Conservation (phyloP, 805 yeast genomes). For the Pichia exigua region DNA sequence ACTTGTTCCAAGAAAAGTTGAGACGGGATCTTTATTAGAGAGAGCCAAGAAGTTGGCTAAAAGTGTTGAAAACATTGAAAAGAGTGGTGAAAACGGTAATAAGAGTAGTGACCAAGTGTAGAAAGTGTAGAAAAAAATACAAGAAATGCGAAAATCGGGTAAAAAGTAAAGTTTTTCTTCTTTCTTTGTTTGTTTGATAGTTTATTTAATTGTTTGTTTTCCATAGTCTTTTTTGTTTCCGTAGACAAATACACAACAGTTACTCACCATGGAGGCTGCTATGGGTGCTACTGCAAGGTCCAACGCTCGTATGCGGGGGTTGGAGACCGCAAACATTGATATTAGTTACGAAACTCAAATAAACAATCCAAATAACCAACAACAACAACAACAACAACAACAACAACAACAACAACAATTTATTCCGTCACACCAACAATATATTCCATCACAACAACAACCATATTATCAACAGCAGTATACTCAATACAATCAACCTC, state of each 20-base stretch:
- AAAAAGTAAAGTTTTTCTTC: too few species aligned
- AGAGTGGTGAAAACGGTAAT: too few species aligned
- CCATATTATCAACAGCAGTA: constrained; percentile 7
- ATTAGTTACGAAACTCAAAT: constrained; percentile 35
- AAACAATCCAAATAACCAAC: constrained; percentile 11
- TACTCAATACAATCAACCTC: background rate
- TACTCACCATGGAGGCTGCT: background rate
- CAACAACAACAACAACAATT: constrained; percentile 11
- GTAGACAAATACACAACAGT: background rate
- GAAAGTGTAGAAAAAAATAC: too few species aligned
- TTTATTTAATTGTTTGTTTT: too few species aligned
- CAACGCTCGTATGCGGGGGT: background rate
- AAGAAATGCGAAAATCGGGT: too few species aligned
- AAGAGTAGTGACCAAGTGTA: too few species aligned
- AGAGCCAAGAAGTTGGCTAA: constrained; percentile 10
- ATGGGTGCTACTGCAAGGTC: background rate
- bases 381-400: constrained; percentile 12
- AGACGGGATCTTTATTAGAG: constrained; percentile 18
- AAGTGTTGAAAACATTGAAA: background rate
- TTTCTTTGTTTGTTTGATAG: too few species aligned
- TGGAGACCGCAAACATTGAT: constrained; percentile 35
- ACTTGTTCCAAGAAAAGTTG: constrained; percentile 17
- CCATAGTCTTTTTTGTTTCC: too few species aligned
- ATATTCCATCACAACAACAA: constrained; percentile 12
- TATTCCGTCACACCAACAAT: constrained; percentile 5